phyloP scores from a whole-genome alignment of 2,329 filamentous ascomycete species.

The Akanthomyces muscarius region DNA sequence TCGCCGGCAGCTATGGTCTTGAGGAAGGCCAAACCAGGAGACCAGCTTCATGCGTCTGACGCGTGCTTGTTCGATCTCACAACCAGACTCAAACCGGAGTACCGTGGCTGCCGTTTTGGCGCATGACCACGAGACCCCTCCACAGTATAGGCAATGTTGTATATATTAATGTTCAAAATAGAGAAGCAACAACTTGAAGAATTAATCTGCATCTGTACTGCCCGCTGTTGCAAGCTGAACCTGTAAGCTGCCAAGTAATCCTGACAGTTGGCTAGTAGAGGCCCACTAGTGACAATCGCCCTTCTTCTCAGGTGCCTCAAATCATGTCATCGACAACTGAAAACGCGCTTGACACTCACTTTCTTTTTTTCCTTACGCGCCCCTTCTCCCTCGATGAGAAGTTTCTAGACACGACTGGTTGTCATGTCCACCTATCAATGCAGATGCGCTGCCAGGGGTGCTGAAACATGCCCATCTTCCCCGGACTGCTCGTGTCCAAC shows the following conservation, averaged over 20 bases:
- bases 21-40: not conserved
- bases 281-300: not conserved
- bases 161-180: not conserved
- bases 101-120: not conserved
- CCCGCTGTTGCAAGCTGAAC: not conserved
- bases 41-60: not conserved
- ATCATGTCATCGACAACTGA: not conserved
- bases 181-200: not conserved
- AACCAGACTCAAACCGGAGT: not conserved
- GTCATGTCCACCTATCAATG: too few species aligned
- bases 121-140: not conserved
- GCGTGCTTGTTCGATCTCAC: not conserved
- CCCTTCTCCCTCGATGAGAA: not conserved
- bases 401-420: too few species aligned
- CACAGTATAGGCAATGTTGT: not conserved
- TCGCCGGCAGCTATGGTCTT: not conserved
- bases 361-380: not conserved
- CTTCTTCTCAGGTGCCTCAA: not conserved
- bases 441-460: not conserved
- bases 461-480: constrained; percentile 5
- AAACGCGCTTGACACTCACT: not conserved
- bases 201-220: not conserved
- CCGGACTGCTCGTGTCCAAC: constrained; percentile 1
- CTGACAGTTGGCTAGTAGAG: too few species aligned
- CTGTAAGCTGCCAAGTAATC: not conserved